Evolutionary conservation across 2,329 filamentous ascomycete genomes (phyloP), one percentile per base, ranked within the genome.

Genomic region (Calonectria crousiana): DNA sequence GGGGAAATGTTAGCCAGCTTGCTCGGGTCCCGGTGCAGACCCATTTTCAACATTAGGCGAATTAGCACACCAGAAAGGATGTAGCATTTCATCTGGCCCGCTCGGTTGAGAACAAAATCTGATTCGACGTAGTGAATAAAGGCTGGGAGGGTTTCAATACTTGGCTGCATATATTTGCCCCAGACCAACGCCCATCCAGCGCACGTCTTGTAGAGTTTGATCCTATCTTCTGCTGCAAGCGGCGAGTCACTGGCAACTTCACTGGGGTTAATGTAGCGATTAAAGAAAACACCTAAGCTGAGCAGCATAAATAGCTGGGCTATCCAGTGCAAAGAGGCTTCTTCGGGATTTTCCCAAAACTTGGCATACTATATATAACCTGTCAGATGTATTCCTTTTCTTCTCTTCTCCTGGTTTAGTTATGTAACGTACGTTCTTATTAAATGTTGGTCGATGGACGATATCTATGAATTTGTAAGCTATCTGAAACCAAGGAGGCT

Each of bases 1-100:
- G 87, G 83, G 2, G 88, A 85, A 38, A 91, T 86, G 53, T 86
- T 86, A 3, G 88, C 85, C 74, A 91, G 82, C 77, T 88, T 87
- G 76, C 84, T 86, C 1, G 90, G 87, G 76, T 92, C 90, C 26
- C 90, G 88, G 77, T 92, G 90, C 20, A 91, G 83, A 13, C 90
- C 90, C 88, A 91, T 90, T 77, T 90, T 90, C 66, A 92, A 83
- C 84, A 91, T 89, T 3, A 92, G 82, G 8, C 90, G 88, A 51
- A 91, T 84, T 34, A 86, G 84, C 14, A 89, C 86, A 4, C 87
- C 87, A 0, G 86, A 86, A 13, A 92, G 82, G 36, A 92, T 80
- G 79, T 90, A 92, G 79, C 88, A 89, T 76, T 88, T 88, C 81
- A 89, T 88, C 81, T 90, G 89, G 41, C 86, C 87, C 14, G 86